Evolutionary conservation across 2,329 filamentous ascomycete species (phyloP), one percentile per base, ranked within the genome.

Genomic region (Myotisia sp.): DNA sequence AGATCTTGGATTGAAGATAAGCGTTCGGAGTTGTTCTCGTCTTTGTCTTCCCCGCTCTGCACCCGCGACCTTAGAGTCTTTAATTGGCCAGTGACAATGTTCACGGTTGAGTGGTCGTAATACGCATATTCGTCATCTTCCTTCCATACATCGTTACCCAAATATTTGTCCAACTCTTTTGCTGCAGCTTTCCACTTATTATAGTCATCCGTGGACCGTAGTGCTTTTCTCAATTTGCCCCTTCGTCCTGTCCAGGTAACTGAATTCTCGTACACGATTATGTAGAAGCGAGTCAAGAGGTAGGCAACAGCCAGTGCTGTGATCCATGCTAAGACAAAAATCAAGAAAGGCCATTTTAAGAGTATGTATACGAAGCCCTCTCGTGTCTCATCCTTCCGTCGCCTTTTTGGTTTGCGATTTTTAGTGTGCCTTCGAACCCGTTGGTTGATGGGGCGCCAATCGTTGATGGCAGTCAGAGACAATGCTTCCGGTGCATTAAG

Each of bases 351-450:
- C 79, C 86, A 95, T 57, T 95, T 94, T 33, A 92, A 65, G 28
- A 98, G 55, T 2, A 72, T 74, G 55, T 98, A 98, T 7, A 93
- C 68, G 52, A 90, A 83, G 13, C 90, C 90, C 61, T 98, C 90
- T 44, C 90, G 69, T 2, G 87, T 95, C 64, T 98, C 90, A 53
- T 98, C 90, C 49, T 76, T 82, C 43, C 73, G 79, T 38, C 79
- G 67, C 13, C 50, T 52, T 67, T 67, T 19, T 71, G 52, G 5
- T 36, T 38, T 38, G 68, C 5, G 44, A 47, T 56, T 53, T 54
- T 60, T 38, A 65, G 68, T 5, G 42, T 48, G 57, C 53, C 54
- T 61, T 38, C 66, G 64, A 14, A 86, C 68, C 37, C 71, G 76
- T 52, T 87, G 74, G 46, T 80, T 77, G 8, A 95, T 74, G 0